Evolutionary conservation across 306 rosid species (phyloP), one percentile per base, ranked within the genome.

Genomic region (Luffa acutangula): DNA sequence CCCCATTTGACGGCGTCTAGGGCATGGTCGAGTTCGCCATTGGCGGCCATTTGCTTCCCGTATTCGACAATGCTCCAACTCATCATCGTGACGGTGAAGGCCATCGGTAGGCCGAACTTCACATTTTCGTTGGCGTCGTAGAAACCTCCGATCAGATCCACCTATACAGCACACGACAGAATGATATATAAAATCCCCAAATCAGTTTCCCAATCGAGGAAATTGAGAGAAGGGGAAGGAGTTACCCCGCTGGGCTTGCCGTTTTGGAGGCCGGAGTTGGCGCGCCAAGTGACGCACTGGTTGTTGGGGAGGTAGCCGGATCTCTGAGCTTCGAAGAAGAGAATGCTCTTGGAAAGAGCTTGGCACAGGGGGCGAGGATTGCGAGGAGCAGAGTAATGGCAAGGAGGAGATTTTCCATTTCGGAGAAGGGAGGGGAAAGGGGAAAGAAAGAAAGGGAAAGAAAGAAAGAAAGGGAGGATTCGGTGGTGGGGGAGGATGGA

Each of bases 121-220:
- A 96, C 98, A 86, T 96, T 96, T 89, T 96, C 99, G 75, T 98
- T 98, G 45, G 99, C 99, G 76, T 96, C 99, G 41, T 96, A 93
- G 82, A 93, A 96, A 41, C 99, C 99, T 9, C 99, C 99, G 2
- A 88, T 96, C 59, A 96, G 97, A 90, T 96, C 93, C 81, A 93
- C 96, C 98, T 95, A 86, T n/a, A n/a, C 57, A 81, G 41, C 46
- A 4, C 15, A n/a, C n/a, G n/a, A n/a, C n/a, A n/a, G n/a, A n/a
- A n/a, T n/a, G n/a, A n/a, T n/a, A n/a, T n/a, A n/a, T n/a, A n/a
- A n/a, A n/a, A n/a, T n/a, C n/a, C n/a, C n/a, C n/a, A n/a, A n/a
- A n/a, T n/a, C n/a, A n/a, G n/a, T n/a, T n/a, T n/a, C n/a, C n/a
- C n/a, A n/a, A n/a, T n/a, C n/a, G n/a, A n/a, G n/a, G n/a, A n/a